phyloP scores from a whole-genome alignment of 2,329 filamentous ascomycete species.

The Phialocephala subalpina region DNA sequence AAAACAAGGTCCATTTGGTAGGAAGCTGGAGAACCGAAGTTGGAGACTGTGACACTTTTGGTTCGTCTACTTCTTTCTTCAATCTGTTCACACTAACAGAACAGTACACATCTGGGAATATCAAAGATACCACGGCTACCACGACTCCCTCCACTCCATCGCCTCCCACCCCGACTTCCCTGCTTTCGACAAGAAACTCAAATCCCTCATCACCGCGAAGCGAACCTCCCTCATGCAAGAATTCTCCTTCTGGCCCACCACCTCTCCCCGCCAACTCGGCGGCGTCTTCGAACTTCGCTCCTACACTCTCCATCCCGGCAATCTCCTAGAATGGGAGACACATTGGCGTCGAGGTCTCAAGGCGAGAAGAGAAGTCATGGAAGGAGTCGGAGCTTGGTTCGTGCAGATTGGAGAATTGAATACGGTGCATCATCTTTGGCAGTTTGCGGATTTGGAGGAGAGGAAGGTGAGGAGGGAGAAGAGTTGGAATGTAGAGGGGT shows the following conservation, averaged over 20 bases:
- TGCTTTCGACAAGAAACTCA: constrained; percentile 85
- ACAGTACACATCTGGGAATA: constrained; percentile 99
- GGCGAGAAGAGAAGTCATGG: constrained; percentile 95
- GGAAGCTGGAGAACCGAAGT: constrained; percentile 99
- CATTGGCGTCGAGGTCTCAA: constrained; percentile 95
- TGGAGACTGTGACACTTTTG: constrained; percentile 95
- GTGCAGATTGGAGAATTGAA: constrained; percentile 98
- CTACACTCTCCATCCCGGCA: constrained; percentile 95
- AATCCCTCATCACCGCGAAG: constrained; percentile 84
- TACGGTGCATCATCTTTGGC: constrained; percentile 97
- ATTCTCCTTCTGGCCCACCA: constrained; percentile 99
- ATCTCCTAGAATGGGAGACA: constrained; percentile 97
- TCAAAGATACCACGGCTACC: constrained; percentile 95
- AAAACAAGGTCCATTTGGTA: constrained; percentile 95
- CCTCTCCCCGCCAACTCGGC: constrained; percentile 85
- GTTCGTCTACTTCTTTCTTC: constrained; percentile 59
- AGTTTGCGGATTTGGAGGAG: constrained; percentile 97
- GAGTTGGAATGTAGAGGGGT: constrained; percentile 94
- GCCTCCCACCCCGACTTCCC: constrained; percentile 83
- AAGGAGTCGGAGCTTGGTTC: constrained; percentile 98
- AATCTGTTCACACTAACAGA: constrained; percentile 48
- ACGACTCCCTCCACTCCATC: constrained; percentile 88
- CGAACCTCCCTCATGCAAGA: constrained; percentile 96
- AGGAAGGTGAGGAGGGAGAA: constrained; percentile 88
- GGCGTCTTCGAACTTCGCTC: constrained; percentile 96